phyloP scores from a whole-genome alignment of 2,329 filamentous ascomycete species.

The Colletotrichum shisoi region DNA sequence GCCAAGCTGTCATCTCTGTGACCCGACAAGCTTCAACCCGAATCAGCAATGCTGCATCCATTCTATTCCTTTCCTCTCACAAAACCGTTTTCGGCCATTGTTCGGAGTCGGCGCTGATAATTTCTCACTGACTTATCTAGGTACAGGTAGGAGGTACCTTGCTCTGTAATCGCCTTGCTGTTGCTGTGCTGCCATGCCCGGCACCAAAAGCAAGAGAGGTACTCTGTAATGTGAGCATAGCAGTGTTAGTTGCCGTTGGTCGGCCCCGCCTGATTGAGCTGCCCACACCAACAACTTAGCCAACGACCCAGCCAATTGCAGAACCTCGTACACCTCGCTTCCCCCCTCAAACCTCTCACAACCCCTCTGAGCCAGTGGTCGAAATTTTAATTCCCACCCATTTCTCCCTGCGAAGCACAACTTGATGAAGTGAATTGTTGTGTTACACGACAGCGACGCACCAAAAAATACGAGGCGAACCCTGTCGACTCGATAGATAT shows the following conservation, averaged over 20 bases:
- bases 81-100: too few species aligned
- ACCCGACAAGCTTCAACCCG: neutral
- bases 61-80: too few species aligned
- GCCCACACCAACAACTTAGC: neutral
- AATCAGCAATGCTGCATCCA: too few species aligned
- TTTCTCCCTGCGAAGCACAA: conserved; percentile 1
- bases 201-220: neutral
- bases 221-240: too few species aligned
- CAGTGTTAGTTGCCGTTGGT: conserved; percentile 1
- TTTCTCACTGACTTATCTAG: neutral
- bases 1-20: neutral
- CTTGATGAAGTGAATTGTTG: neutral
- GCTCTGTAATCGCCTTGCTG: too few species aligned
- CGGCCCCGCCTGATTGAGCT: neutral
- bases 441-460: conserved; percentile 2
- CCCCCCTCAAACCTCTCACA: conserved; percentile 7
- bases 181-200: neutral
- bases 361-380: conserved; percentile 1
- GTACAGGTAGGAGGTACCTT: too few species aligned
- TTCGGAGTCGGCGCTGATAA: neutral
- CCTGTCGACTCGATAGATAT: neutral
- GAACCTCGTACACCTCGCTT: neutral
- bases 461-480: neutral
- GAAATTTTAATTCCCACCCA: neutral
- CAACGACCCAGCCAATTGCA: conserved; percentile 14